Conservation (phyloP, 345 rosid genomes). For the Melaleuca quinquenervia region DNA sequence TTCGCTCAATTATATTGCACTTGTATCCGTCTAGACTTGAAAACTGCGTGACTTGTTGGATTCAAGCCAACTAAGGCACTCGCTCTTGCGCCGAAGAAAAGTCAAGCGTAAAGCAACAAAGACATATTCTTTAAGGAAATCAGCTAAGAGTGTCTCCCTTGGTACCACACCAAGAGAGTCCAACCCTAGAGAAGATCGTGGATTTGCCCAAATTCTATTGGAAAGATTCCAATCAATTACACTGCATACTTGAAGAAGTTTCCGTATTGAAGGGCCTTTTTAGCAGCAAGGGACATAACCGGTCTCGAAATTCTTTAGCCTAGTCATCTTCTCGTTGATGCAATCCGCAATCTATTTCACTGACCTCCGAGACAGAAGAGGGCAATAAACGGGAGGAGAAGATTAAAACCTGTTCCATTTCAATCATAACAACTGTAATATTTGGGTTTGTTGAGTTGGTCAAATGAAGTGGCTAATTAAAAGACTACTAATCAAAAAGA, state of each 20-base stretch:
- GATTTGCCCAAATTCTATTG: not conserved
- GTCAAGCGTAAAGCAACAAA: no score
- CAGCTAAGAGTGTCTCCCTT: not conserved
- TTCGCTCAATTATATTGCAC: not conserved
- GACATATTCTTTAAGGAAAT: no score
- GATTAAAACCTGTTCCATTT: not conserved
- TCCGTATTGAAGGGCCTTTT: not conserved
- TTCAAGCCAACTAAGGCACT: not conserved
- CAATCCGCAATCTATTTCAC: not conserved
- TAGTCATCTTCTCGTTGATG: not conserved
- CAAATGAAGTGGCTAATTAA: not conserved
- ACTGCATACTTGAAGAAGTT: not conserved
- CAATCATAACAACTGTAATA: not conserved
- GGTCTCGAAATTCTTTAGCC: not conserved
- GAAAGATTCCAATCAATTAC: not conserved
- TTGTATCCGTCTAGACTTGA: not conserved
- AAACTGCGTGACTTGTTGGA: not conserved
- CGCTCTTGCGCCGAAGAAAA: no score
- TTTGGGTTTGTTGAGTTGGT: not conserved
- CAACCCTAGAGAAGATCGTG: not conserved
- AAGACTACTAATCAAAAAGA: not conserved
- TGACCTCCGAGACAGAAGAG: not conserved
- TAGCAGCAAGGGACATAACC: not conserved
- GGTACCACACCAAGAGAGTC: not conserved
- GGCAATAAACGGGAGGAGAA: not conserved